Base-by-base conservation (phyloP, 23 red algal species). In the Gracilaria gracilis region DNA sequence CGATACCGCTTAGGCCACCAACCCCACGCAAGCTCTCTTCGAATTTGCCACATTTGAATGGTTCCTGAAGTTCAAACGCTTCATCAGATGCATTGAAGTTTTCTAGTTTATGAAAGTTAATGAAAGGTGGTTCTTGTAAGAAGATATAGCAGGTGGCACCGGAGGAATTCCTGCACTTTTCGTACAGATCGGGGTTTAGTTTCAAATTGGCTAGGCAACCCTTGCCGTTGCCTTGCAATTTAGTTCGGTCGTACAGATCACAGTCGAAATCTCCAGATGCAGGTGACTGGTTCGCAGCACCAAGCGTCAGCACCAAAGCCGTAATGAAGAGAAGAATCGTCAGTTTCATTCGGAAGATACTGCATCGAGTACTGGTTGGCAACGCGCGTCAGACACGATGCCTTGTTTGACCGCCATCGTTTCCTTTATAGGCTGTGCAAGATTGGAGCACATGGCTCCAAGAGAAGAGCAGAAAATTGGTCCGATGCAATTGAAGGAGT, bases 51-150 rank as follows among this genome's bases (percentile, higher is more conserved):
- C 81, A 85, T 28, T 46, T 28, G 58, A 85, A 85, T 16, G 81
- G 81, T 38, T 46, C 71, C 27, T 85, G 81, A 15, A 77, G 72
- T 25, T 15, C 1, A 33, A 61, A 39, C 13, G 65, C 40, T 19
- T n/a, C 46, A 1, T 67, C 16, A 4, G 58, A 50, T 24, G 14
- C 62, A 55, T 69, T 51, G 57, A 37, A 85, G 0, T 42, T 32
- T 16, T 69, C 17, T 4, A 61, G n/a, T 28, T 48, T 24, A 12
- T 65, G 8, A n/a, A 85, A 55, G 81, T n/a, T 85, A 31, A 85
- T 70, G 61, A 85, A 85, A 4, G 81, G 81, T 4, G 81, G 58
- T 42, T 85, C 81, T 48, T 85, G 59, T 38, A 85, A 21, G 61
- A 85, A 85, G 61, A 85, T 38, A 36, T 85, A 85, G 81, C 81